phyloP scores from a whole-genome alignment of 1,139 yeast genomes.

The Petasospora rhodanensis region DNA sequence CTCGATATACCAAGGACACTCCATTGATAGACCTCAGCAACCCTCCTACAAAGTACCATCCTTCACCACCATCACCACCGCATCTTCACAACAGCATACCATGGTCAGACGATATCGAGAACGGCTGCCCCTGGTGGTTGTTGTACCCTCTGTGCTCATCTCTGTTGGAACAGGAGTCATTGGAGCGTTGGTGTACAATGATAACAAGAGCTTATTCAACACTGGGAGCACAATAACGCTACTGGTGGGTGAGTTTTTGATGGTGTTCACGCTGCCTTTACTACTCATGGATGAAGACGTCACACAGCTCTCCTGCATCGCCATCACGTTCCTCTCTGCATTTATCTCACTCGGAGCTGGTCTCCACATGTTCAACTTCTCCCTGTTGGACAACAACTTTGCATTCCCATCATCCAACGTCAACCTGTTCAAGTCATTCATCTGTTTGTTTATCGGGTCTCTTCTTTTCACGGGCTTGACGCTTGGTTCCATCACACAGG shows the following conservation, averaged over 20 bases:
- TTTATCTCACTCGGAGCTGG: slow-evolving; percentile 23
- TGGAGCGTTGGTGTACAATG: slow-evolving; percentile 9
- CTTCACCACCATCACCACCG: too few relatives aligned
- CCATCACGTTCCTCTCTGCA: slow-evolving; percentile 8
- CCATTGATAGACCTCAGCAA: too few relatives aligned
- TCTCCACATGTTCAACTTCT: slow-evolving; percentile 14
- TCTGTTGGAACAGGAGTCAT: slow-evolving; percentile 16
- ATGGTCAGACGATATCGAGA: slow-evolving; percentile 2
- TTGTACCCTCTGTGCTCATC: too few relatives aligned
- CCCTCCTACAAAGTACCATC: too few relatives aligned
- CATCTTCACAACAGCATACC: not conserved
- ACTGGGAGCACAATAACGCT: slow-evolving; percentile 10
- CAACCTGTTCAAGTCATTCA: slow-evolving; percentile 13
- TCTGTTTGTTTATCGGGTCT: slow-evolving; percentile 14
- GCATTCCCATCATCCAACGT: not conserved
- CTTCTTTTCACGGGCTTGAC: slow-evolving; percentile 17
- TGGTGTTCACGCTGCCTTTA: slow-evolving; percentile 11
- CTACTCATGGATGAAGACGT: slow-evolving; percentile 5
- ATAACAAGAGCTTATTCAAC: slow-evolving; percentile 1
- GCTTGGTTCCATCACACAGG: slow-evolving; percentile 13
- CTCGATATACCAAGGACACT: too few relatives aligned
- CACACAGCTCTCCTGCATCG: slow-evolving; percentile 3
- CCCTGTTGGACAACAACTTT: slow-evolving; percentile 2
- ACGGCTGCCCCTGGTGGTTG: too few relatives aligned
- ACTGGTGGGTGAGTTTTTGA: slow-evolving; percentile 16